Percentiles rank a stretch among this genome's conserved stretches.
phyloP scores from a whole-genome alignment of 305 asterid species.

The Caryopteris hybrid region DNA sequence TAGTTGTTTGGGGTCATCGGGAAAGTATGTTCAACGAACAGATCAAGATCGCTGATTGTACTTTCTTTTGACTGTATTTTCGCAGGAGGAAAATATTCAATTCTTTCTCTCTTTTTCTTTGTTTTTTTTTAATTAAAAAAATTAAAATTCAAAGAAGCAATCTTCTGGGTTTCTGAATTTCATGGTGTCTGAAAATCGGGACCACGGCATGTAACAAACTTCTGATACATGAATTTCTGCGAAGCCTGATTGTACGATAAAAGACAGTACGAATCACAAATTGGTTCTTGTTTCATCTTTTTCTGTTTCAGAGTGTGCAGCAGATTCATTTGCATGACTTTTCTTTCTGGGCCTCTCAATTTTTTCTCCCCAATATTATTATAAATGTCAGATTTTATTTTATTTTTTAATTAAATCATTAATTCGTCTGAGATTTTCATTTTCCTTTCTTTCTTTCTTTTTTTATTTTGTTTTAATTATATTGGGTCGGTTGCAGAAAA shows the following conservation, averaged over 20 bases:
- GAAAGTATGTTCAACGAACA: slow-evolving; percentile 33
- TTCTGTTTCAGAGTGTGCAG: not conserved
- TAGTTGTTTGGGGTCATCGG: slow-evolving; percentile 29
- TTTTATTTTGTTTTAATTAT: no score
- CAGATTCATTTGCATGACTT: not conserved
- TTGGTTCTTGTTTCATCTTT: slow-evolving; percentile 14
- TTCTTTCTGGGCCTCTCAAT: slow-evolving; percentile 9
- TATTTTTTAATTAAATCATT: not conserved
- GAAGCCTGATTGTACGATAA: slow-evolving; percentile 32
- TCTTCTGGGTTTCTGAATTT: slow-evolving; percentile 13
- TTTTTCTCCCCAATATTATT: slow-evolving; percentile 8
- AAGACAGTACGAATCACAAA: slow-evolving; percentile 24
- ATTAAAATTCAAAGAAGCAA: not conserved
- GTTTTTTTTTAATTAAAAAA: not conserved
- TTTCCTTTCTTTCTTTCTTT: no score
- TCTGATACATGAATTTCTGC: slow-evolving; percentile 38
- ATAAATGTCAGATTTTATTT: not conserved
- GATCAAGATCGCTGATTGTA: slow-evolving; percentile 34
- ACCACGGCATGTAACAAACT: slow-evolving; percentile 51
- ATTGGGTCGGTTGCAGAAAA: slow-evolving; percentile 72
- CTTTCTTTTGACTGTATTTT: slow-evolving; percentile 58
- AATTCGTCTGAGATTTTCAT: not conserved
- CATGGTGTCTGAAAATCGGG: slow-evolving; percentile 35
- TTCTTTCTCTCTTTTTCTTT: no score
- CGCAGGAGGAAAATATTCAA: not conserved